Evolutionary conservation across 192 early-diverging fungal genomes (phyloP).

Genomic region (Funneliformis geosporum): DNA sequence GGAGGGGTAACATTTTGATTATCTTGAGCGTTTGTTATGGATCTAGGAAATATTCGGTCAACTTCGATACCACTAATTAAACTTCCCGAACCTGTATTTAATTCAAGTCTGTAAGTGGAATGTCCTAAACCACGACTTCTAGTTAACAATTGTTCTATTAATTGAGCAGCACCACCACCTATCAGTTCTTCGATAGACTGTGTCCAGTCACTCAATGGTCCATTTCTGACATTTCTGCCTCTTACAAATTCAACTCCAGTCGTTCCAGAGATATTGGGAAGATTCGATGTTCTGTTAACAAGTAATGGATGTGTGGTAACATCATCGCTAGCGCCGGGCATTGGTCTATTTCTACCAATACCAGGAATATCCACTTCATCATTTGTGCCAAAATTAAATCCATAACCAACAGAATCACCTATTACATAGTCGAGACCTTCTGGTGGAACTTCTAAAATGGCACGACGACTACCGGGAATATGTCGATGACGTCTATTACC

Average conservation of each 20-base stretch:
- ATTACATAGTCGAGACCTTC: constrained; percentile 44
- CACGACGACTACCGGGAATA: constrained; percentile 38
- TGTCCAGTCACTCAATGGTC: constrained; percentile 51
- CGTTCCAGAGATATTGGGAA: constrained; percentile 7
- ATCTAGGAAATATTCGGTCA: constrained; percentile 31
- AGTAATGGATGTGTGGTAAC: constrained; percentile 68
- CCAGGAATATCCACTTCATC: constrained; percentile 40
- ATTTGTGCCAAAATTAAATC: constrained; percentile 39
- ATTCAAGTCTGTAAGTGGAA: constrained; percentile 45
- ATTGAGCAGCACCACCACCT: constrained; percentile 57
- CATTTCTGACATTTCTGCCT: constrained; percentile 37
- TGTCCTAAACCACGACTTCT: constrained; percentile 37
- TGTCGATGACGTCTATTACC: constrained; percentile 46
- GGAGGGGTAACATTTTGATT: constrained; percentile 24
- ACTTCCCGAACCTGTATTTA: constrained; percentile 37
- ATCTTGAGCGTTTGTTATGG: constrained; percentile 30
- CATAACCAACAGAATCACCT: constrained; percentile 40
- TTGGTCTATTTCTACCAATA: constrained; percentile 39
- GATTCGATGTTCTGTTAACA: constrained; percentile 46
- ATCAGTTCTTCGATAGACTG: constrained; percentile 68
- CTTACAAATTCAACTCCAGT: constrained; percentile 25
- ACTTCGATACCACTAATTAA: constrained; percentile 41
- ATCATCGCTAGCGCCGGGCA: constrained; percentile 51
- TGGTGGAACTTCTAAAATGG: constrained; percentile 37
- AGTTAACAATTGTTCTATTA: constrained; percentile 50